These are phyloP conservation scores for Schizochytrium sp. DNA, from an alignment of 108 stramenopile species.

Conservation along the genomic window DNA sequence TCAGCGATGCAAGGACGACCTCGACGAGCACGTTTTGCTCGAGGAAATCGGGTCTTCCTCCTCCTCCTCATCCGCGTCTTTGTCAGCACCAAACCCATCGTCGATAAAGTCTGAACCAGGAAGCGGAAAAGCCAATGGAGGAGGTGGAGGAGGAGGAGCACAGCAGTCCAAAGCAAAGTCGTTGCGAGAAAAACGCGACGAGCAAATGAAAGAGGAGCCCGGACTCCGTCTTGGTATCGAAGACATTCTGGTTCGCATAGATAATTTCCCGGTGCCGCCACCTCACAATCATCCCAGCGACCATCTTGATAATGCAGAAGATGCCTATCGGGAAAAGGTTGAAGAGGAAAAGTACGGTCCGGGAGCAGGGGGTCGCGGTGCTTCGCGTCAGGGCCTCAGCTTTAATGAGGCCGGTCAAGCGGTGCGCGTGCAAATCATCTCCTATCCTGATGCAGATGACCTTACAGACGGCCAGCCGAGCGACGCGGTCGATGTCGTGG, in stretches of 20 bases:
- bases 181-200: background rate
- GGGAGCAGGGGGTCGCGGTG: background rate
- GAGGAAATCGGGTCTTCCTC: background rate
- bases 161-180: background rate
- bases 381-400: background rate
- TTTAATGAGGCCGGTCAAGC: background rate
- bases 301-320: background rate
- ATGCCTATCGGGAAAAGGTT: background rate
- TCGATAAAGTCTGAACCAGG: no score
- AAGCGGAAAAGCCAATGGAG: no score
- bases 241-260: background rate
- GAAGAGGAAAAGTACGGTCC: background rate
- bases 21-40: background rate
- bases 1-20: background rate
- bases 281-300: background rate
- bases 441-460: background rate
- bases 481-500: background rate
- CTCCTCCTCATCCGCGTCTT: no score
- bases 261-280: background rate
- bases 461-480: background rate
- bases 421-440: background rate
- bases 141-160: no score
- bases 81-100: no score
- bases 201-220: background rate
- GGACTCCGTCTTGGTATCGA: background rate